phyloP scores from a whole-genome alignment of 352 stramenopile species.

The Phytophthora rubi region DNA sequence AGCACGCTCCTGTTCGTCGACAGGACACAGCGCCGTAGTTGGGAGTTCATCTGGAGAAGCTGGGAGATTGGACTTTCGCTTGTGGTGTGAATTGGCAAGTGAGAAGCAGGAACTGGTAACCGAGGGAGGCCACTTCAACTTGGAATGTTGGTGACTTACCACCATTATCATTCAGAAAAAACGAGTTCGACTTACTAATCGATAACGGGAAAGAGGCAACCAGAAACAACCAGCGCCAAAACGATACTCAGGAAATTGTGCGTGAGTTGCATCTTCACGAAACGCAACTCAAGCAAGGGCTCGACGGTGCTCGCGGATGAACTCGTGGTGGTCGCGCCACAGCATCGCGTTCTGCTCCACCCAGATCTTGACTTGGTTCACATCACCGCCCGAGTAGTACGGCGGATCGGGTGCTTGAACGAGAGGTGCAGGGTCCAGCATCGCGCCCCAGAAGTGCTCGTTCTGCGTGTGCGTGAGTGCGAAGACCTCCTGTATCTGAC shows the following conservation, averaged over 20 bases:
- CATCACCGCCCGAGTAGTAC: neutral
- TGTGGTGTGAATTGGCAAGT: slow-evolving; percentile 16
- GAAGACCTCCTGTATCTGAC: neutral
- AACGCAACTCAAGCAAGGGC: neutral
- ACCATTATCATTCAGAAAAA: neutral
- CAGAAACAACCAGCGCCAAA: neutral
- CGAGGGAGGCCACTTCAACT: slow-evolving; percentile 4
- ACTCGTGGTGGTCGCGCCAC: neutral
- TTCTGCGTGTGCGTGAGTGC: neutral
- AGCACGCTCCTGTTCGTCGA: neutral
- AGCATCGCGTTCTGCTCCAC: neutral
- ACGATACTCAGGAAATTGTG: neutral
- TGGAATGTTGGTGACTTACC: slow-evolving; percentile 2
- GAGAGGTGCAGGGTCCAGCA: neutral
- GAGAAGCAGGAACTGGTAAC: neutral
- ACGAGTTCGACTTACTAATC: too few species aligned
- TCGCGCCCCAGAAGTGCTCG: neutral
- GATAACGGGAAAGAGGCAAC: neutral
- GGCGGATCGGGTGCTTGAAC: neutral
- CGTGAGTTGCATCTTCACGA: neutral
- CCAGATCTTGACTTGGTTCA: neutral
- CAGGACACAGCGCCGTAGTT: slow-evolving; percentile 17
- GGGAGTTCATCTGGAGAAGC: slow-evolving; percentile 9
- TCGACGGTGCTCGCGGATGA: neutral
- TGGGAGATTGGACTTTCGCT: slow-evolving; percentile 6